Percentiles rank a stretch among this genome's conserved stretches.
These are phyloP conservation scores for Rhizopus arrhizus DNA, from an alignment of 371 early-diverging fungal genomes.

Conservation along the genomic window DNA sequence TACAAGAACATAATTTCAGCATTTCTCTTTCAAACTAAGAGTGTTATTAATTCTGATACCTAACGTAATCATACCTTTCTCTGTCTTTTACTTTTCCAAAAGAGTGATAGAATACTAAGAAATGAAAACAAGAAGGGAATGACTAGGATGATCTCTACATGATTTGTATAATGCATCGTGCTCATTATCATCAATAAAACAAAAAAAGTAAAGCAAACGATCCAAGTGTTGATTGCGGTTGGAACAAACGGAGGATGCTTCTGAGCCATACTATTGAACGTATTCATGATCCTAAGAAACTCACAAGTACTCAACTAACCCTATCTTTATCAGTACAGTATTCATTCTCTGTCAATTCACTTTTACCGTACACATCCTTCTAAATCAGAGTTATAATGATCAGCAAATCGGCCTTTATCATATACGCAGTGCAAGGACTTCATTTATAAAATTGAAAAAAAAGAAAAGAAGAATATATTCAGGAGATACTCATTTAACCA, in stretches of 20 bases:
- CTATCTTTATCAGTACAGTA: not conserved
- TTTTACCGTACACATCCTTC: slow-evolving; percentile 32
- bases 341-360: not conserved
- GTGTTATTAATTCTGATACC: not conserved
- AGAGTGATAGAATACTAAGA: slow-evolving; percentile 24
- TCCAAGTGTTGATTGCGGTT: slow-evolving; percentile 14
- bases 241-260: slow-evolving; percentile 36
- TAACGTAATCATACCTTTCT: slow-evolving; percentile 20
- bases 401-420: slow-evolving; percentile 33
- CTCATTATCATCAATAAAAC: slow-evolving; percentile 25
- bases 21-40: slow-evolving; percentile 40
- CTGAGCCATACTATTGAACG: slow-evolving; percentile 38
- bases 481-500: not conserved
- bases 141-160: slow-evolving; percentile 24
- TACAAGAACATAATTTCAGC: slow-evolving; percentile 41
- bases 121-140: slow-evolving; percentile 32
- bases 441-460: slow-evolving; percentile 17
- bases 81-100: slow-evolving; percentile 34
- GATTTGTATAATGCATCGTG: slow-evolving; percentile 37
- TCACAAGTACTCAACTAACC: slow-evolving; percentile 43
- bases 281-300: slow-evolving; percentile 42
- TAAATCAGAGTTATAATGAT: slow-evolving; percentile 42
- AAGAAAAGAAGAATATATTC: not conserved
- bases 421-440: slow-evolving; percentile 44
- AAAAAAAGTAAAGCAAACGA: slow-evolving; percentile 15